Evolutionary conservation across 148 eudicot species (phyloP).

Genomic region (Nepenthes mirabilis): DNA sequence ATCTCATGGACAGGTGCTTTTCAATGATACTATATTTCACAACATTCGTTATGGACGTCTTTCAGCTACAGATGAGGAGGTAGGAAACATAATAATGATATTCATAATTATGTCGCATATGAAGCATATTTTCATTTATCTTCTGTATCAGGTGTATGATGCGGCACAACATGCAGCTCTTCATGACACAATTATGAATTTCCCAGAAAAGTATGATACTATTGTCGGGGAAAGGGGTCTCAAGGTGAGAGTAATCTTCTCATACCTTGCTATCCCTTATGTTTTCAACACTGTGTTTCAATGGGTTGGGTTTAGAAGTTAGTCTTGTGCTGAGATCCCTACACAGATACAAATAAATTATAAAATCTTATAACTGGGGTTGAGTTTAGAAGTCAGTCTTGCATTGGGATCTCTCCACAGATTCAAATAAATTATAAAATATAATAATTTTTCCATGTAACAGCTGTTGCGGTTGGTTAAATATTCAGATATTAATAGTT

Average conservation of each 20-base stretch:
- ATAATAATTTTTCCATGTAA: too few species aligned
- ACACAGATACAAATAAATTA: too few species aligned
- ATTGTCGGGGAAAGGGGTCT: constrained; percentile 91
- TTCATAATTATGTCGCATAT: neutral
- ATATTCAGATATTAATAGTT: too few species aligned
- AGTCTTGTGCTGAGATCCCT: neutral
- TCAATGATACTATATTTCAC: constrained; percentile 88
- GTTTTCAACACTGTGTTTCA: neutral
- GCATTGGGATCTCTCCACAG: neutral
- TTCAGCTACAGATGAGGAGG: constrained; percentile 68
- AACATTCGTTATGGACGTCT: constrained; percentile 71
- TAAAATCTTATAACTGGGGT: too few species aligned
- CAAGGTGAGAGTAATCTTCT: constrained; percentile 27
- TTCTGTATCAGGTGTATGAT: constrained; percentile 51
- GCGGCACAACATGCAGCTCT: constrained; percentile 79
- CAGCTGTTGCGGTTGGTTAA: neutral
- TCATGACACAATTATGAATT: constrained; percentile 90
- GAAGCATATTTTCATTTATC: neutral
- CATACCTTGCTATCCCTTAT: neutral
- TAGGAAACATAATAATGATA: constrained; percentile 6
- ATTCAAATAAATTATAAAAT: too few species aligned
- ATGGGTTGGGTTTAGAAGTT: neutral
- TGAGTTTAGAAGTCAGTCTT: neutral
- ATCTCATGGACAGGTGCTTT: constrained; percentile 55
- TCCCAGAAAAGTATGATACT: constrained; percentile 77